Evolutionary conservation across 2,329 filamentous ascomycete species (phyloP).

Genomic region (Fusarium buxicola): DNA sequence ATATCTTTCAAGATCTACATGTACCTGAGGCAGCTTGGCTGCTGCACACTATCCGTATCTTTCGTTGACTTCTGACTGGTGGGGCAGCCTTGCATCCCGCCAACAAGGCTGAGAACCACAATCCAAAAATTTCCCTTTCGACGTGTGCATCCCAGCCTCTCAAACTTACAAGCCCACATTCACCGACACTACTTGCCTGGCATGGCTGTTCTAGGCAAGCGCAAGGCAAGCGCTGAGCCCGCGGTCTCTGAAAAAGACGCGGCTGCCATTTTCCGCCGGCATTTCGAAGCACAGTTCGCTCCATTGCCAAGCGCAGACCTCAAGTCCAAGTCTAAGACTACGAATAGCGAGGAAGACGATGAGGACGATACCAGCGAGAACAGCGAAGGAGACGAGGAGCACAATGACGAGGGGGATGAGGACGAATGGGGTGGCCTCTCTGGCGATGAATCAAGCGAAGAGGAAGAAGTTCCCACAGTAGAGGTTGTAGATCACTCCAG

Average conservation of each 20-base stretch:
- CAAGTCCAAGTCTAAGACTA: conserved; percentile 44
- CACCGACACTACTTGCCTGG: neutral
- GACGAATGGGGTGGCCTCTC: conserved; percentile 49
- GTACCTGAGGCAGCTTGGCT: no score
- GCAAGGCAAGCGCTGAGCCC: conserved; percentile 54
- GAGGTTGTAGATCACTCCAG: conserved; percentile 72
- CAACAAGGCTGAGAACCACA: conserved; percentile 40
- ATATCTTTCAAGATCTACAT: no score
- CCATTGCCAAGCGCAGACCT: conserved; percentile 65
- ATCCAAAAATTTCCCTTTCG: conserved; percentile 35
- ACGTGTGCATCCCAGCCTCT: conserved; percentile 7
- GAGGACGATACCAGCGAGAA: conserved; percentile 44
- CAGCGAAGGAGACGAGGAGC: conserved; percentile 36
- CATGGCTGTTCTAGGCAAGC: conserved; percentile 63
- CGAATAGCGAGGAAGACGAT: conserved; percentile 51
- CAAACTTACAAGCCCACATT: conserved; percentile 5
- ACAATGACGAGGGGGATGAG: conserved; percentile 24
- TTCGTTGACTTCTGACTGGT: conserved; percentile 5
- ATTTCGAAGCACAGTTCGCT: conserved; percentile 90
- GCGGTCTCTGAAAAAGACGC: conserved; percentile 62
- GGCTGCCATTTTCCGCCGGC: conserved; percentile 80
- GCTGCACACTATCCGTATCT: no score
- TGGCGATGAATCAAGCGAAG: conserved; percentile 39
- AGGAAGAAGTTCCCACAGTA: conserved; percentile 53
- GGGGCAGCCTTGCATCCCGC: conserved; percentile 44